Evolutionary conservation across 2,329 filamentous ascomycete species (phyloP), one percentile per base, ranked within the genome.

Genomic region (Bretziella fagacearum): DNA sequence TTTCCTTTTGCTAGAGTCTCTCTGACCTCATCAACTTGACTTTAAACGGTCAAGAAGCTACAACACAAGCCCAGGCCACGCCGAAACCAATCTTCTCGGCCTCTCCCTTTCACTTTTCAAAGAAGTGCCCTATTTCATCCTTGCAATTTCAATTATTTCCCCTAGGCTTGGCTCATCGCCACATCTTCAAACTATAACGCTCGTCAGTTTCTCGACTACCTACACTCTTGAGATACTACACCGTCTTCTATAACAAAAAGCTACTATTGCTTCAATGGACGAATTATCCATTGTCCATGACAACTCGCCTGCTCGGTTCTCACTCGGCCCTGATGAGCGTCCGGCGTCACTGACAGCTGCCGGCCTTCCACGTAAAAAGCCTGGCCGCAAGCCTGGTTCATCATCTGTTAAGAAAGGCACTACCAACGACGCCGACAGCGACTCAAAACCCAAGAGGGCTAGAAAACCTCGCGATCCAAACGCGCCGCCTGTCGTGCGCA

Each of bases 311-410:
- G 56, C 42, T 37, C 45, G 46, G 3, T 54, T 57, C 6, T 27
- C 53, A 52, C 32, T 60, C 46, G 54, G 60, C 49, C 56, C 61
- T 49, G 58, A 68, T 52, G 58, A 65, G 52, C 53, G 63, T 55
- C 60, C 60, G 54, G 66, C 70, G 23, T 67, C 65, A 52, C 60
- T 77, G 45, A 77, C 72, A 0, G 72, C 73, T 22, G 72, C 73
- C 44, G 73, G 73, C 8, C 56, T 74, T 5, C 72, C 73, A 0
- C 63, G 74, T 3, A 77, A 77, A 61, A 80, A 79, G 62, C 74
- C 75, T 17, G 75, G 74, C 18, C 70, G 76, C 43, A 80, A 80
- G 57, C 74, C 76, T 56, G 81, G 69, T 56, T 73, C 64, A 51
- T 69, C 62, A 47, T 59, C 68, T 42, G 71, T 69, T 55, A 59